Percentiles rank a stretch among this genome's conserved stretches.
Conservation (phyloP, 2,329 filamentous ascomycete species). For the Nothomitra cinnamomea region DNA sequence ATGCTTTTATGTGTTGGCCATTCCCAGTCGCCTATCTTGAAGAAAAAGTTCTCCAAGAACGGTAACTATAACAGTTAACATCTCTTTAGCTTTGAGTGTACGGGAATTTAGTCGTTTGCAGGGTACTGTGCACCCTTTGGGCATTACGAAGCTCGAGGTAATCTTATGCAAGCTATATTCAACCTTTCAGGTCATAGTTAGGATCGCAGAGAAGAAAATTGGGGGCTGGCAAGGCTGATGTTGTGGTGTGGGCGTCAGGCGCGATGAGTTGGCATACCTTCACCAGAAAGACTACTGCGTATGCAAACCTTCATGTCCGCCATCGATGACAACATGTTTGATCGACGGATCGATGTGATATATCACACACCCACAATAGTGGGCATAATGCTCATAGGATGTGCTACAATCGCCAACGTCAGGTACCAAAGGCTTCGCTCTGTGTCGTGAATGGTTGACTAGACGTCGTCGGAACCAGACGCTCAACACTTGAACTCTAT, state of each 20-base stretch:
- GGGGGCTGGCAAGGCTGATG: neutral
- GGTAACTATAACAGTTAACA: no score
- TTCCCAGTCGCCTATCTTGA: neutral
- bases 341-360: conserved; percentile 1
- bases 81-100: neutral
- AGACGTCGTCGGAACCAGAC: neutral
- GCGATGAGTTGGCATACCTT: neutral
- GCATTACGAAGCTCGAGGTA: neutral
- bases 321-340: conserved; percentile 2
- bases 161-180: neutral
- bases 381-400: neutral
- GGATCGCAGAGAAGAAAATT: neutral
- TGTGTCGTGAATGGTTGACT: neutral
- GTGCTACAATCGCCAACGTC: neutral
- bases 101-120: neutral
- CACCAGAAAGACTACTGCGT: neutral
- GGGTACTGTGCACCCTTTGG: neutral
- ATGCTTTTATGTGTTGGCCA: neutral
- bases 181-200: no score
- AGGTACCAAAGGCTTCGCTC: neutral
- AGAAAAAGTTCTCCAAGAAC: no score
- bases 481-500: neutral
- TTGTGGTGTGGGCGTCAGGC: neutral
- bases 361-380: neutral
- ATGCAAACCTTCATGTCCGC: neutral